phyloP scores from a whole-genome alignment of 2,329 filamentous ascomycete species.

The Laburnicola sp. region DNA sequence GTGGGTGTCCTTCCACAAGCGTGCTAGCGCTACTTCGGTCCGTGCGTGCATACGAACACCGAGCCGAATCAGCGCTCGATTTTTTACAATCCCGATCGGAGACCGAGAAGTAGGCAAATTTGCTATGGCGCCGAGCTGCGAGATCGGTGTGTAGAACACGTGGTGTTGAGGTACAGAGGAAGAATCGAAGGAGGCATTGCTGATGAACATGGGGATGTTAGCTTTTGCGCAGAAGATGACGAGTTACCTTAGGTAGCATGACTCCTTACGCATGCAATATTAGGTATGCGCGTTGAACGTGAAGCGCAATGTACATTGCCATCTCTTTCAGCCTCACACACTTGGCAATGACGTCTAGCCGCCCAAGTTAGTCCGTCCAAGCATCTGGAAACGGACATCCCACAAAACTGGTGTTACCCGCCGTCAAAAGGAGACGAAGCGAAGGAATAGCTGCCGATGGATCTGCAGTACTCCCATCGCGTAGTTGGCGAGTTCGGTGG shows the following conservation, averaged over 20 bases:
- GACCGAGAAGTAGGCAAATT: slow-evolving; percentile 1
- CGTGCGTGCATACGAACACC: slow-evolving; percentile 7
- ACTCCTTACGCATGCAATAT: too few species aligned
- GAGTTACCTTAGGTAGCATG: too few species aligned
- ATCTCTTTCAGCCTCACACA: not conserved
- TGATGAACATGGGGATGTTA: too few species aligned
- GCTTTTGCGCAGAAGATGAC: too few species aligned
- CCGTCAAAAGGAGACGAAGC: not conserved
- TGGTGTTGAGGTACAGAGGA: not conserved
- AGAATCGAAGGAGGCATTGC: too few species aligned
- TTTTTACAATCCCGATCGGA: slow-evolving; percentile 6
- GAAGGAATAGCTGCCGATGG: not conserved
- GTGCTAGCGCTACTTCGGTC: slow-evolving; percentile 2
- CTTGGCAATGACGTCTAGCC: not conserved
- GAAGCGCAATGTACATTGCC: not conserved
- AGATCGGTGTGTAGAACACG: not conserved
- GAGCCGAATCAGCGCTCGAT: slow-evolving; percentile 3
- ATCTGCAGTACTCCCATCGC: not conserved
- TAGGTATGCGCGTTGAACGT: too few species aligned
- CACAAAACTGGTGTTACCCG: not conserved
- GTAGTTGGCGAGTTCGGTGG: not conserved
- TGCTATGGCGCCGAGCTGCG: not conserved
- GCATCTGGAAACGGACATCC: not conserved
- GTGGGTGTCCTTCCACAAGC: not conserved
- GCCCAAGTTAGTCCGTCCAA: too few species aligned